Evolutionary conservation across 2,329 filamentous ascomycete genomes (phyloP).

Genomic region (Aspergillus sp.): DNA sequence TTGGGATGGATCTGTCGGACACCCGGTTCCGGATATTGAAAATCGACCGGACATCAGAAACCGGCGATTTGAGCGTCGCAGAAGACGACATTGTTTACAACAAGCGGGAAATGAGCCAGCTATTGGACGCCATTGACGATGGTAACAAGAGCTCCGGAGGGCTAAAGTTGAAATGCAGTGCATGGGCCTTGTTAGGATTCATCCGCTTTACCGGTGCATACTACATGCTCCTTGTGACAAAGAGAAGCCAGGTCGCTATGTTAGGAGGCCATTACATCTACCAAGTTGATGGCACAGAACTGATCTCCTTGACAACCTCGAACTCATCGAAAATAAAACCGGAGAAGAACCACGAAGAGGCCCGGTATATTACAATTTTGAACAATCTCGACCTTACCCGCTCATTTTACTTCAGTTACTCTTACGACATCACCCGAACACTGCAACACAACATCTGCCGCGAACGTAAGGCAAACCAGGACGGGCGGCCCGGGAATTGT

Average conservation of each 20-base stretch:
- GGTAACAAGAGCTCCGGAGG: conserved; percentile 88
- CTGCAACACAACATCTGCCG: conserved; percentile 85
- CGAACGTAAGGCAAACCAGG: conserved; percentile 64
- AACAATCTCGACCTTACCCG: conserved; percentile 84
- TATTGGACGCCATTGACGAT: conserved; percentile 91
- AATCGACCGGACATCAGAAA: conserved; percentile 81
- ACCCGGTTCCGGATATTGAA: conserved; percentile 85
- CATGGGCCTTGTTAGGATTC: conserved; percentile 91
- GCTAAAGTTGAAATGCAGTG: conserved; percentile 79
- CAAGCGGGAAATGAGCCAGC: conserved; percentile 82
- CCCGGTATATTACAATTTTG: conserved; percentile 78
- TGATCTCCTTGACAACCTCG: conserved; percentile 76
- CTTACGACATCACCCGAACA: conserved; percentile 89
- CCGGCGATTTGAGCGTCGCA: conserved; percentile 70
- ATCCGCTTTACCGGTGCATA: conserved; percentile 92
- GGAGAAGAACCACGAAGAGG: conserved; percentile 84
- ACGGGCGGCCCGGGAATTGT: conserved; percentile 55
- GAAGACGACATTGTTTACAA: conserved; percentile 96
- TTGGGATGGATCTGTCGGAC: conserved; percentile 86
- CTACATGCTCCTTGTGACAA: conserved; percentile 96
- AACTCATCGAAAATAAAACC: conserved; percentile 60
- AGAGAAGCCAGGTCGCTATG: conserved; percentile 92
- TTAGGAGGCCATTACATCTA: conserved; percentile 94
- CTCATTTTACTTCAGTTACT: conserved; percentile 98
- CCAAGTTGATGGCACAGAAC: conserved; percentile 86